Conservation (phyloP, 768 basidiomycete genomes). For the Suillus luteus region DNA sequence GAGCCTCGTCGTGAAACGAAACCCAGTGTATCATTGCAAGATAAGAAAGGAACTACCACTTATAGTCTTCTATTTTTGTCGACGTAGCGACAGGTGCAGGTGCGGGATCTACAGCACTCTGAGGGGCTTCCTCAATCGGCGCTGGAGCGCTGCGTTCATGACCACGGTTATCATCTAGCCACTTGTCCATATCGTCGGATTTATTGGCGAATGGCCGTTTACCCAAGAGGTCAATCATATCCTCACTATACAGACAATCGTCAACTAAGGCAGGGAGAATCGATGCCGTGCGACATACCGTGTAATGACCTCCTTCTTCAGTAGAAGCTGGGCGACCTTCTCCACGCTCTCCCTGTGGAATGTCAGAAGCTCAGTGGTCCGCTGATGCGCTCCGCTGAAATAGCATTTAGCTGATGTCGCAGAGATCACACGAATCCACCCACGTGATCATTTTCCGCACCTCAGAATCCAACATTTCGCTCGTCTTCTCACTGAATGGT, state of each 20-base stretch:
- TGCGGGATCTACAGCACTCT: slow-evolving; percentile 41
- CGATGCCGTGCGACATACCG: slow-evolving; percentile 51
- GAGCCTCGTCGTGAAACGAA: slow-evolving; percentile 9
- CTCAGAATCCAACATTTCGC: slow-evolving; percentile 87
- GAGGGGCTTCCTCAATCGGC: slow-evolving; percentile 52
- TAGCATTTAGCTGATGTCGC: slow-evolving; percentile 15
- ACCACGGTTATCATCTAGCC: slow-evolving; percentile 82
- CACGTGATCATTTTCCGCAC: slow-evolving; percentile 96
- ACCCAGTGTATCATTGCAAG: slow-evolving; percentile 3
- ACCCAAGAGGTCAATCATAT: slow-evolving; percentile 83
- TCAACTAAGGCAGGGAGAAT: slow-evolving; percentile 7
- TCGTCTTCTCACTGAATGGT: slow-evolving; percentile 97
- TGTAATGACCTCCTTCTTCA: slow-evolving; percentile 96
- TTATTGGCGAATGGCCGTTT: slow-evolving; percentile 79
- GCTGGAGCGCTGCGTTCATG: slow-evolving; percentile 63
- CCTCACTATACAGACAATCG: slow-evolving; percentile 55
- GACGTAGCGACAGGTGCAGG: slow-evolving; percentile 53
- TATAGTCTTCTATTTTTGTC: slow-evolving; percentile 36
- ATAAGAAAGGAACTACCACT: slow-evolving; percentile 16
- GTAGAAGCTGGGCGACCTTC: slow-evolving; percentile 85
- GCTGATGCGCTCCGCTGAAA: slow-evolving; percentile 69
- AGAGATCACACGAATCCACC: slow-evolving; percentile 21
- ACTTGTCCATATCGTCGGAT: slow-evolving; percentile 94
- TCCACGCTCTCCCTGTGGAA: slow-evolving; percentile 87
- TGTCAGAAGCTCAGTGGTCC: slow-evolving; percentile 80